Percentiles rank a stretch among this genome's conserved stretches.
These are phyloP conservation scores for Plasmodium inui DNA, from an alignment of 169 alveolate genomes.

Conservation along the genomic window DNA sequence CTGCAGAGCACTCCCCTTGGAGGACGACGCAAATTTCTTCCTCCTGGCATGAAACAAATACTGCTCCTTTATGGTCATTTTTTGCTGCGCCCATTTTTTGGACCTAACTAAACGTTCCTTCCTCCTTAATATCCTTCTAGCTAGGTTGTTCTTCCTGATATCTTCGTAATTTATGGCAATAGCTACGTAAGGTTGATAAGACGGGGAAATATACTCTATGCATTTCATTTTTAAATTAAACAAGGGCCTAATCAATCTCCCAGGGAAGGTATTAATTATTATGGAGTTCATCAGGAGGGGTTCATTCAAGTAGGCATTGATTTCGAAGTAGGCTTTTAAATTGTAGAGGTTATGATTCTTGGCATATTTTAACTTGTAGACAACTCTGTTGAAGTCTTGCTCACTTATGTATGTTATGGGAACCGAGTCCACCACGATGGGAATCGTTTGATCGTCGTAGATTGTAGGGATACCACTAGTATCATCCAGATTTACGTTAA, in stretches of 20 bases:
- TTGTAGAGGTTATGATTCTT: slow-evolving; percentile 59
- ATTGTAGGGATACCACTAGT: slow-evolving; percentile 66
- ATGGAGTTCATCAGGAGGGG: slow-evolving; percentile 89
- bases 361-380: slow-evolving; percentile 66
- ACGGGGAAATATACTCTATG: slow-evolving; percentile 97
- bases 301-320: slow-evolving; percentile 59
- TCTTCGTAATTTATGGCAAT: slow-evolving; percentile 90
- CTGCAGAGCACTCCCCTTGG: neutral
- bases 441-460: slow-evolving; percentile 59
- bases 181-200: slow-evolving; percentile 95
- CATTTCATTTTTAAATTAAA: slow-evolving; percentile 89
- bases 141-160: slow-evolving; percentile 36
- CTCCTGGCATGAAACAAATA: slow-evolving; percentile 16
- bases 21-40: neutral
- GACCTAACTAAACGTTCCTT: slow-evolving; percentile 21
- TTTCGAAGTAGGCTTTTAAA: slow-evolving; percentile 67
- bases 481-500: slow-evolving; percentile 49
- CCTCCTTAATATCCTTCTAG: slow-evolving; percentile 41
- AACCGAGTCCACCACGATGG: slow-evolving; percentile 72
- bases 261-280: slow-evolving; percentile 94
- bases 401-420: slow-evolving; percentile 80
- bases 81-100: neutral
- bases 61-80: slow-evolving; percentile 42
- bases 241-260: slow-evolving; percentile 98
- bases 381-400: slow-evolving; percentile 84